Conservation (phyloP, 352 stramenopile genomes). For the Phytophthora multivora region DNA sequence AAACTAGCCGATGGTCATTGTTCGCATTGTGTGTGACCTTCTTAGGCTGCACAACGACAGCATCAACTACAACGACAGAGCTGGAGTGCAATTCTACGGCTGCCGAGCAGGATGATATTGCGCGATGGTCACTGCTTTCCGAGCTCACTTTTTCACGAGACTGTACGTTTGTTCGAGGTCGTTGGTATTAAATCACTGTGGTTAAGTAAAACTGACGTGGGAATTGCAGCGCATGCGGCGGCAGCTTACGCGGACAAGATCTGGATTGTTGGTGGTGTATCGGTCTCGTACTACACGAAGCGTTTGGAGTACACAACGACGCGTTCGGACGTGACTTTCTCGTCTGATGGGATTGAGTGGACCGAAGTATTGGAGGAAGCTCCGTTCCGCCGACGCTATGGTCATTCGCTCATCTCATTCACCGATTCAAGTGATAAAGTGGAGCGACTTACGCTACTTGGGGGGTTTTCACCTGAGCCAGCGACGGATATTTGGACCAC, state of each 20-base stretch:
- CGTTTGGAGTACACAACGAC: slow-evolving; percentile 69
- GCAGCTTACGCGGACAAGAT: slow-evolving; percentile 62
- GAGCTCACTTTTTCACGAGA: slow-evolving; percentile 72
- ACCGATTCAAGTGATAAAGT: slow-evolving; percentile 48
- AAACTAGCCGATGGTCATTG: neutral
- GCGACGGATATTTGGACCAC: slow-evolving; percentile 80
- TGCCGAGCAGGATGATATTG: slow-evolving; percentile 43
- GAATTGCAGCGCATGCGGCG: slow-evolving; percentile 59
- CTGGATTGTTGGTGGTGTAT: slow-evolving; percentile 78
- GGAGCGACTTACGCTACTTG: slow-evolving; percentile 66
- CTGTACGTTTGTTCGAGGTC: slow-evolving; percentile 36
- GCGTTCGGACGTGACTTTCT: slow-evolving; percentile 70
- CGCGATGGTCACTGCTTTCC: slow-evolving; percentile 53
- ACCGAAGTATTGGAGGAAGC: slow-evolving; percentile 71
- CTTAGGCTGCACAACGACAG: neutral
- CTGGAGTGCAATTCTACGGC: slow-evolving; percentile 63
- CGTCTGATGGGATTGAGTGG: slow-evolving; percentile 63
- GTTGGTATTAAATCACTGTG: too few relatives aligned
- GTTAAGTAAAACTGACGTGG: too few relatives aligned
- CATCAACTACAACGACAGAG: slow-evolving; percentile 10
- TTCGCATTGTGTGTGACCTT: neutral
- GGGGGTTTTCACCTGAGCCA: slow-evolving; percentile 76
- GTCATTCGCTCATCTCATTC: slow-evolving; percentile 74
- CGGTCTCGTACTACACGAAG: slow-evolving; percentile 78
- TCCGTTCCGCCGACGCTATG: slow-evolving; percentile 73